Evolutionary conservation across 371 early-diverging fungal species (phyloP).

Genomic region (Synchytrium microbalum): DNA sequence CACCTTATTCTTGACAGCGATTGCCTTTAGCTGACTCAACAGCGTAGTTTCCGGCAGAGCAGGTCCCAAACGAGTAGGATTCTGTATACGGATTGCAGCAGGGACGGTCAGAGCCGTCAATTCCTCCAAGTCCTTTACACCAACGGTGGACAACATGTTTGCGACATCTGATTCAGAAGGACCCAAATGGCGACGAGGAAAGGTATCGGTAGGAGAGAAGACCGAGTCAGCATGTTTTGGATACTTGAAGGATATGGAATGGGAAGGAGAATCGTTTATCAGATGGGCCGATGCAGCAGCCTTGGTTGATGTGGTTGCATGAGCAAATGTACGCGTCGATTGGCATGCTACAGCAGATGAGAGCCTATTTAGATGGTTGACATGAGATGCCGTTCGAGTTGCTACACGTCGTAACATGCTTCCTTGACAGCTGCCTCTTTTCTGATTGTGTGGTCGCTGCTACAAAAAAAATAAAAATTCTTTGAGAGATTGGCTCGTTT

Average conservation of each 20-base stretch:
- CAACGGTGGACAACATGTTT: conserved; percentile 72
- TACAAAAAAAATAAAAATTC: too few relatives aligned
- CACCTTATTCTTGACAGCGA: conserved; percentile 85
- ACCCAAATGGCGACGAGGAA: conserved; percentile 75
- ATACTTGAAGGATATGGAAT: neutral
- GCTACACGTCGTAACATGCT: too few relatives aligned
- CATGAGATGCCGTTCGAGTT: too few relatives aligned
- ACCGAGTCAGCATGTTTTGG: conserved; percentile 3
- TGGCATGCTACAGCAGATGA: too few relatives aligned
- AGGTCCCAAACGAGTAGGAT: conserved; percentile 37
- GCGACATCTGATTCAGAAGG: conserved; percentile 62
- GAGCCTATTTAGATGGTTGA: too few relatives aligned
- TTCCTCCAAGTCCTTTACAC: conserved; percentile 67
- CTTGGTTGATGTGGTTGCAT: too few relatives aligned
- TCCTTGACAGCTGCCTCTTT: too few relatives aligned
- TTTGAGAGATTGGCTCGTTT: too few relatives aligned
- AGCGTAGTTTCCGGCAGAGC: conserved; percentile 75
- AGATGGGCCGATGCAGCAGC: neutral
- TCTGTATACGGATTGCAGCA: conserved; percentile 61
- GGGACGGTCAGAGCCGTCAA: conserved; percentile 80
- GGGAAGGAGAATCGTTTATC: neutral
- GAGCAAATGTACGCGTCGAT: too few relatives aligned
- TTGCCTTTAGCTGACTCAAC: conserved; percentile 62
- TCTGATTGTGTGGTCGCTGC: too few relatives aligned
- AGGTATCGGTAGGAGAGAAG: conserved; percentile 34